These are phyloP conservation scores for Hypsizygus marmoreus DNA, from an alignment of 768 basidiomycete genomes.

Conservation along the genomic window DNA sequence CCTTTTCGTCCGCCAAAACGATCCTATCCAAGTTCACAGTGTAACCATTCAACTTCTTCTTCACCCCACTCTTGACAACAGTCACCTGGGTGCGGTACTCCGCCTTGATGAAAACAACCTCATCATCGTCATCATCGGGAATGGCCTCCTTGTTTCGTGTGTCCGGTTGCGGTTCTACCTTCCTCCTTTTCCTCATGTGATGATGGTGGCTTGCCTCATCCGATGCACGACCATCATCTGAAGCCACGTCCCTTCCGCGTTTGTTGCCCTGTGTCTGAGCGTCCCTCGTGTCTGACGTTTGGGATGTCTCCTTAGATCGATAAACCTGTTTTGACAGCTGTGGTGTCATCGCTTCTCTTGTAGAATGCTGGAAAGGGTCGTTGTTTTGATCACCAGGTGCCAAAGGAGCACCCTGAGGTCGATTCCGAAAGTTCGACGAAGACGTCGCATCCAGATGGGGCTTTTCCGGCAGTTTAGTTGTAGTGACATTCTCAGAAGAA, in stretches of 20 bases:
- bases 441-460: neutral
- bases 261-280: slow-evolving; percentile 5
- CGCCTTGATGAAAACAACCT: neutral
- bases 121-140: neutral
- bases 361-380: neutral
- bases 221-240: slow-evolving; percentile 3
- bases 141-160: neutral
- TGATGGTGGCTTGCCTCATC: neutral
- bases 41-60: slow-evolving; percentile 1
- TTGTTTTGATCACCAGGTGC: slow-evolving; percentile 9
- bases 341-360: neutral
- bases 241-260: slow-evolving; percentile 4
- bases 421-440: neutral
- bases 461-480: neutral
- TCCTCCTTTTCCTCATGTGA: slow-evolving; percentile 8
- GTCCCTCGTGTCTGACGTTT: neutral
- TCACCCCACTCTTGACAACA: neutral
- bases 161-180: neutral
- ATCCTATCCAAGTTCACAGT: slow-evolving; percentile 5
- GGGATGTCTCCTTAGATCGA: neutral
- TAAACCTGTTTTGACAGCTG: neutral
- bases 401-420: neutral
- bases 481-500: neutral
- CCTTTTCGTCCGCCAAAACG: neutral
- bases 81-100: neutral